Evolutionary conservation across 345 rosid species (phyloP).

Genomic region (Hibiscus tridactylites): DNA sequence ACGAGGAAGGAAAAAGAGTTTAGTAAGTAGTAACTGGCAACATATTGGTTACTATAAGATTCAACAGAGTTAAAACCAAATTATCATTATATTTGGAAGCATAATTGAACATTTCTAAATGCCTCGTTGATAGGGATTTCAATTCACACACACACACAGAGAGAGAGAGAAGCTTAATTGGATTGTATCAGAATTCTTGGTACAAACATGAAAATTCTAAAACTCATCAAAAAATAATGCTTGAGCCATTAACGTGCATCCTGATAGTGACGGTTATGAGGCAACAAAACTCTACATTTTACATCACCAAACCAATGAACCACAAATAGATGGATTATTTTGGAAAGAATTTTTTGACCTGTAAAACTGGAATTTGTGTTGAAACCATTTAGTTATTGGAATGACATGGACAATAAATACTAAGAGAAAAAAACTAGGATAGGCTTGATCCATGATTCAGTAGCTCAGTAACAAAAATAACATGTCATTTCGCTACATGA

Average conservation of each 20-base stretch:
- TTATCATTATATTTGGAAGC: not conserved
- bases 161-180: too few species aligned
- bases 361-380: not conserved
- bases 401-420: not conserved
- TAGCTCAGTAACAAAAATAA: not conserved
- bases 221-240: not conserved
- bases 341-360: not conserved
- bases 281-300: not conserved
- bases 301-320: not conserved
- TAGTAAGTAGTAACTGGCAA: slow-evolving; percentile 12
- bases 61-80: not conserved
- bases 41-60: not conserved
- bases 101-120: not conserved
- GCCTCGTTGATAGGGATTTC: too few species aligned
- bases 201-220: not conserved
- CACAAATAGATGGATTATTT: not conserved
- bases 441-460: not conserved
- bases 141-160: too few species aligned
- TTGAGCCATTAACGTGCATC: not conserved
- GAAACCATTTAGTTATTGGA: not conserved
- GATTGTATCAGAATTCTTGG: too few species aligned
- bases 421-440: not conserved
- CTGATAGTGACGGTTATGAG: not conserved
- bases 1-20: slow-evolving; percentile 1
- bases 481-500: not conserved